Conservation (phyloP, 108 stramenopile species). For the Skeletonema tropicum region DNA sequence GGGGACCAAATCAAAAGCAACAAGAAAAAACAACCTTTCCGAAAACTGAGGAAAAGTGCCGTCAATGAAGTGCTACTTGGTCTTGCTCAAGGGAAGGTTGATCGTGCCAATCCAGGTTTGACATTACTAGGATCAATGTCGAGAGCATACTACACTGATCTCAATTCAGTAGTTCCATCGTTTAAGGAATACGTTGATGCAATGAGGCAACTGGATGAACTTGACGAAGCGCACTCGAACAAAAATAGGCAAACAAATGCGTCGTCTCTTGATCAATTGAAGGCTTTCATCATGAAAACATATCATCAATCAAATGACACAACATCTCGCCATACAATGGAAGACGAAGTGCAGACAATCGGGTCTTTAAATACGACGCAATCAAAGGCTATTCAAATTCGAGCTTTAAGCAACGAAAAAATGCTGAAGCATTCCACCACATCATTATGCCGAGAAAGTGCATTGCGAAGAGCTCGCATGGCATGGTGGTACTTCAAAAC, state of each 20-base stretch:
- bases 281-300: constrained; percentile 16
- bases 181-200: constrained; percentile 65
- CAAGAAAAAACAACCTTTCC: constrained; percentile 70
- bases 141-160: constrained; percentile 71
- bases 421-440: constrained; percentile 60
- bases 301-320: constrained; percentile 5
- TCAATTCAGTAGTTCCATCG: constrained; percentile 73
- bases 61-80: constrained; percentile 71
- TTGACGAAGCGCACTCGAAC: constrained; percentile 26
- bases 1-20: constrained; percentile 55
- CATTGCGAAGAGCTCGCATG: constrained; percentile 76
- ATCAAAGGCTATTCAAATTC: constrained; percentile 46
- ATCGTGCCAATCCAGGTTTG: constrained; percentile 64
- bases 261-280: constrained; percentile 32
- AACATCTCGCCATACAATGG: constrained; percentile 15
- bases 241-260: constrained; percentile 14
- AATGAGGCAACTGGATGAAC: constrained; percentile 41
- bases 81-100: constrained; percentile 68
- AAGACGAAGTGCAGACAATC: constrained; percentile 29
- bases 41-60: constrained; percentile 63
- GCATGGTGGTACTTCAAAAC: constrained; percentile 70
- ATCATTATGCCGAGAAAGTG: constrained; percentile 58
- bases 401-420: constrained; percentile 60
- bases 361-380: constrained; percentile 28
- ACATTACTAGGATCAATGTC: constrained; percentile 58